These are phyloP conservation scores for Kalanchoe fedtschenkoi DNA, from an alignment of 164 flowering plant species.

Conservation along the genomic window DNA sequence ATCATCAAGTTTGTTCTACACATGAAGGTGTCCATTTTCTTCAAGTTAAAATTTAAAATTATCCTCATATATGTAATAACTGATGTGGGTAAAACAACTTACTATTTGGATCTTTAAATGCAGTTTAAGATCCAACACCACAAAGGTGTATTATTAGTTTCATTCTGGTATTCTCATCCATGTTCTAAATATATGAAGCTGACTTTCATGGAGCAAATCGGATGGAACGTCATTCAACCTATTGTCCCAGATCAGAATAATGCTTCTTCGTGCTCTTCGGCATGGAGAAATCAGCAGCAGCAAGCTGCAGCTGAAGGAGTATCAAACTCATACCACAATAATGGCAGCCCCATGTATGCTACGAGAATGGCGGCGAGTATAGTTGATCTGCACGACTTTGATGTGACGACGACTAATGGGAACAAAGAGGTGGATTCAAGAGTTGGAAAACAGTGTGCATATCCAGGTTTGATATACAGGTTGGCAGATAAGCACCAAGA, in stretches of 20 bases:
- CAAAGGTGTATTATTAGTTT: too few relatives aligned
- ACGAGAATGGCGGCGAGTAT: background rate
- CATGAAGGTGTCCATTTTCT: background rate
- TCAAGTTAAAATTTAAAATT: background rate
- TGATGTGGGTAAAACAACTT: too few relatives aligned
- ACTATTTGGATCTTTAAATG: too few relatives aligned
- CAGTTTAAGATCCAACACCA: too few relatives aligned
- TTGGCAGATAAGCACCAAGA: background rate
- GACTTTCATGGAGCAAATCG: background rate
- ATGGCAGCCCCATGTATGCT: too few relatives aligned
- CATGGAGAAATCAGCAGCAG: background rate
- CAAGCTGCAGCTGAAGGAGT: background rate
- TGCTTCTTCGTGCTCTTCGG: background rate
- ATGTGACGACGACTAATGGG: background rate
- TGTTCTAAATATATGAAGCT: background rate
- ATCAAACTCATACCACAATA: too few relatives aligned
- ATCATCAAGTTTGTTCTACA: constrained; percentile 5
- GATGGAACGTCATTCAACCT: background rate
- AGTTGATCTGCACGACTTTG: background rate
- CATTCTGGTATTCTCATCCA: background rate
- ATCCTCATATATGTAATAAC: too few relatives aligned
- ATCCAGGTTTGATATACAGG: background rate
- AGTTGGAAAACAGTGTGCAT: too few relatives aligned
- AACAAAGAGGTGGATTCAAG: too few relatives aligned
- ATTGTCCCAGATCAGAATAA: background rate